These are phyloP conservation scores for Podila clonocystis DNA, from an alignment of 192 early-diverging fungal genomes.

Conservation along the genomic window DNA sequence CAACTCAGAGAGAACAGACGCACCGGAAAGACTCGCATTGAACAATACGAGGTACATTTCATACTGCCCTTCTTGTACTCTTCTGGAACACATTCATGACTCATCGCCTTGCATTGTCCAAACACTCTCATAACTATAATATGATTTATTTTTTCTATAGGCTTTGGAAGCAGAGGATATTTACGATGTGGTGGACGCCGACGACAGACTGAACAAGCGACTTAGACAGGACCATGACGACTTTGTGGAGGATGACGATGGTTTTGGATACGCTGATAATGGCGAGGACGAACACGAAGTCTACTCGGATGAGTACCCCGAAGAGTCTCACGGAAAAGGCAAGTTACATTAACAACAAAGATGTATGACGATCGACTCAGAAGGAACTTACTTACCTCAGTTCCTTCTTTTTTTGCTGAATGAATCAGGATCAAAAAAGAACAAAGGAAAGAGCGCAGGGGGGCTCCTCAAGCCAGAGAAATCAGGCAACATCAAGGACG, in stretches of 20 bases:
- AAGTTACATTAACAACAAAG: conserved; percentile 20
- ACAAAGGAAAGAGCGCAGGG: conserved; percentile 25
- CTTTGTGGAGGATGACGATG: conserved; percentile 77
- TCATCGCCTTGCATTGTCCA: no score
- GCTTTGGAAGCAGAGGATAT: conserved; percentile 51
- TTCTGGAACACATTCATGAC: not conserved
- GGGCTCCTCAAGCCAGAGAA: conserved; percentile 23
- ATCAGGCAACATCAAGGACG: conserved; percentile 40
- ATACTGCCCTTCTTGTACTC: not conserved
- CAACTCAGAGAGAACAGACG: conserved; percentile 23
- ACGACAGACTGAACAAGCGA: conserved; percentile 61
- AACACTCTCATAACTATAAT: not conserved
- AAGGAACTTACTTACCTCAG: no score
- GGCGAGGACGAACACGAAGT: conserved; percentile 59
- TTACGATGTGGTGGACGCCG: conserved; percentile 66
- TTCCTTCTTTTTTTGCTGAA: no score
- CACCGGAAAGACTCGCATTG: conserved; percentile 33
- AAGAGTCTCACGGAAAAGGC: conserved; percentile 46
- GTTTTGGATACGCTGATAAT: conserved; percentile 69
- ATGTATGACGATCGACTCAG: not conserved
- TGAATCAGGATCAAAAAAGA: conserved; percentile 36
- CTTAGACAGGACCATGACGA: conserved; percentile 57
- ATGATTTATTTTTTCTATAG: conserved; percentile 6
- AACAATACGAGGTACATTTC: conserved; percentile 43
- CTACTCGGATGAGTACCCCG: conserved; percentile 61